Evolutionary conservation across 2,329 filamentous ascomycete species (phyloP).

Genomic region (Zymoseptoria pseudotritici): DNA sequence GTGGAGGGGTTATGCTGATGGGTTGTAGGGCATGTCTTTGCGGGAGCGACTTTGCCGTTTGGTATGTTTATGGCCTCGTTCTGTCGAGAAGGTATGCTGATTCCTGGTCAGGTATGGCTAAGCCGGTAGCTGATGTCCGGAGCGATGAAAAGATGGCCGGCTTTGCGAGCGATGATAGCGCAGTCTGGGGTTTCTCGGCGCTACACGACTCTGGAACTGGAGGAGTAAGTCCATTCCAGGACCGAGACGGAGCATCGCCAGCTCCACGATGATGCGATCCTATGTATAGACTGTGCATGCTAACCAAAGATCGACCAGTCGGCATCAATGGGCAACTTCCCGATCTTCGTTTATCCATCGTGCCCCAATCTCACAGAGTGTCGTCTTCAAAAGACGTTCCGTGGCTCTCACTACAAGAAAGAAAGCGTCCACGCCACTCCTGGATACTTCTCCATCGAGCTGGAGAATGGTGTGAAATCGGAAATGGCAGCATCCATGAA

Average conservation of each 20-base stretch:
- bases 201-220: conserved; percentile 46
- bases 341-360: conserved; percentile 57
- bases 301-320: conserved; percentile 12
- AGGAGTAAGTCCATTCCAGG: conserved; percentile 13
- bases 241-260: background rate
- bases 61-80: conserved; percentile 8
- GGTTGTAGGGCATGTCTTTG: conserved; percentile 34
- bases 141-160: conserved; percentile 34
- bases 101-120: conserved; percentile 27
- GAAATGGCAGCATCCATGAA: conserved; percentile 55
- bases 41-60: conserved; percentile 37
- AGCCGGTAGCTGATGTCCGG: conserved; percentile 30
- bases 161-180: conserved; percentile 42
- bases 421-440: conserved; percentile 48
- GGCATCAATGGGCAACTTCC: conserved; percentile 65
- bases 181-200: conserved; percentile 36
- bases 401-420: conserved; percentile 39
- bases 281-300: background rate
- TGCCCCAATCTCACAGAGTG: conserved; percentile 46
- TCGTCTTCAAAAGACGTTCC: conserved; percentile 45
- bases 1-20: background rate
- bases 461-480: conserved; percentile 48
- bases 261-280: conserved; percentile 1
- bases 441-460: conserved; percentile 52
- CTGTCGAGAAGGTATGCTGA: background rate